Evolutionary conservation across 2,329 filamentous ascomycete species (phyloP).

Genomic region (Tolypocladium sp.): DNA sequence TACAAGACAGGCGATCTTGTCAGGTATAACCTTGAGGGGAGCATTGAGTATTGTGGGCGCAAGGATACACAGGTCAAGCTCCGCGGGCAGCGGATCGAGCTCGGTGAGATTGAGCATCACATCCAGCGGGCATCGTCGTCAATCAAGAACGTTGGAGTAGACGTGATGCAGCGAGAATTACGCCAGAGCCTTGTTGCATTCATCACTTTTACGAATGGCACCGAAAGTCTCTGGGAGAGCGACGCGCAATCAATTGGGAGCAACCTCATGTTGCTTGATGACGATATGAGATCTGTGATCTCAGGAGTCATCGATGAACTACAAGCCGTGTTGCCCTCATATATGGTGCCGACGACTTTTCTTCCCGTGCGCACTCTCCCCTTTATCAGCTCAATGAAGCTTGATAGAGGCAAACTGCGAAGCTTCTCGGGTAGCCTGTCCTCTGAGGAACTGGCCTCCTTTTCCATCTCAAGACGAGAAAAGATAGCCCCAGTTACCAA

Average conservation of each 20-base stretch:
- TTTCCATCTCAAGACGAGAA: background rate
- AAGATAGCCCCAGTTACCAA: background rate
- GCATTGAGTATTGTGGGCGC: background rate
- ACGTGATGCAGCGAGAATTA: background rate
- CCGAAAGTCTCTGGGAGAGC: background rate
- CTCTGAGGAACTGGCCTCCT: background rate
- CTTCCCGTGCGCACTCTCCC: background rate
- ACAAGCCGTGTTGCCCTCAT: background rate
- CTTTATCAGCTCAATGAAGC: background rate
- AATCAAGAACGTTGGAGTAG: background rate
- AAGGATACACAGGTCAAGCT: constrained; percentile 5
- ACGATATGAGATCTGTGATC: background rate
- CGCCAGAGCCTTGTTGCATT: background rate
- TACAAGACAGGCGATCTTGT: constrained; percentile 10
- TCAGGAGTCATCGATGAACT: background rate
- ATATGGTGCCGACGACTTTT: background rate
- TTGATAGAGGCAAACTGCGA: background rate
- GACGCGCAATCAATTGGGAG: too few species aligned
- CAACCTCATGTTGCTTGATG: too few species aligned
- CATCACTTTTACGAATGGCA: background rate
- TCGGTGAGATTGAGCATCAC: constrained; percentile 10
- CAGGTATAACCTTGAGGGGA: background rate
- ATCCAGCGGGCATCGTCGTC: background rate
- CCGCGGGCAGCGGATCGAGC: constrained; percentile 10
- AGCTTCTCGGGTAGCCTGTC: background rate